Conservation (phyloP, 2,329 filamentous ascomycete species). For the Aureobasidium subglaciale region DNA sequence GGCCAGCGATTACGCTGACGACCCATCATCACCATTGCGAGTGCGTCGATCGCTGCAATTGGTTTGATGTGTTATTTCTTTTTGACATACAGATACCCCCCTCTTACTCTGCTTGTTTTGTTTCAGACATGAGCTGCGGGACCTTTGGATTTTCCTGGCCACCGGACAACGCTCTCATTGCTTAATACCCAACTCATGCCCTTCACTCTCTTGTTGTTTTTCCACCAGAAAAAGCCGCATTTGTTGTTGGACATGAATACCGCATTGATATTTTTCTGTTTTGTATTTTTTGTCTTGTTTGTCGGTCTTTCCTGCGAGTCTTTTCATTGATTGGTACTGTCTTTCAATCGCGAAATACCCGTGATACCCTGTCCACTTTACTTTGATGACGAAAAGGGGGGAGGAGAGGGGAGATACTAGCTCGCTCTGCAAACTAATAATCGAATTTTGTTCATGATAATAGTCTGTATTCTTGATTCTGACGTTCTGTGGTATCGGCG, state of each 20-base stretch:
- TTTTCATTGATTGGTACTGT: constrained; percentile 9
- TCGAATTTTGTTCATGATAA: no score
- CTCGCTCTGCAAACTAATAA: constrained; percentile 12
- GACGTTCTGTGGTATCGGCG: no score
- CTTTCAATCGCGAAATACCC: constrained; percentile 18
- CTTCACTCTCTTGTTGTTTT: constrained; percentile 15
- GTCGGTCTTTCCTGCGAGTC: constrained; percentile 16
- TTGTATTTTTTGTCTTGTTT: constrained; percentile 16
- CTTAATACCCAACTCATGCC: constrained; percentile 21
- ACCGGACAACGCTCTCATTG: constrained; percentile 17
- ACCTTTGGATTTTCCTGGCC: constrained; percentile 10
- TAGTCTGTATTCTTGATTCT: no score
- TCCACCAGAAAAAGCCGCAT: constrained; percentile 5
- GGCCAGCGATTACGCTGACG: constrained; percentile 12
- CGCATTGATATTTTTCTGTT: constrained; percentile 10
- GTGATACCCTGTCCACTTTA: constrained; percentile 17
- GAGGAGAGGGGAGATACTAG: constrained; percentile 5
- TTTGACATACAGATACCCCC: constrained; percentile 17
- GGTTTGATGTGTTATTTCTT: constrained; percentile 15
- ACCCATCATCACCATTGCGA: constrained; percentile 8
- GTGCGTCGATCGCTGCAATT: constrained; percentile 18
- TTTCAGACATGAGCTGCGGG: constrained; percentile 2
- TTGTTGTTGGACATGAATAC: constrained; percentile 10
- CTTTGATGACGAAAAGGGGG: constrained; percentile 11
- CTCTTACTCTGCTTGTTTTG: constrained; percentile 13